Conservation (phyloP, 2,329 filamentous ascomycete genomes). For the Fusarium sp. region DNA sequence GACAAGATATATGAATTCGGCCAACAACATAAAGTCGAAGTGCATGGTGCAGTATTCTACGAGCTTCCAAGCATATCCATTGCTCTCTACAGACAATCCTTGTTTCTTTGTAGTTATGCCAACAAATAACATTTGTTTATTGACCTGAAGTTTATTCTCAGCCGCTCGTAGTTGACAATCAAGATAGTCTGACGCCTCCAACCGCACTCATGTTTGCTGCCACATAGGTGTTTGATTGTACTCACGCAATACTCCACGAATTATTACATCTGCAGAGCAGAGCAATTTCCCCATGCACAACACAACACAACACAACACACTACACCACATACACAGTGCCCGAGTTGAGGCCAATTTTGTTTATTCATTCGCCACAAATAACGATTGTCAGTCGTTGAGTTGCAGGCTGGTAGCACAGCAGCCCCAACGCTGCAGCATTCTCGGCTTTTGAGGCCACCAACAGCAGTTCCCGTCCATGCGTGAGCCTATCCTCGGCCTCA, state of each 20-base stretch:
- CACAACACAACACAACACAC: background rate
- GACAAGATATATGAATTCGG: slow-evolving; percentile 5
- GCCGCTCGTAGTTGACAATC: background rate
- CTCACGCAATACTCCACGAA: background rate
- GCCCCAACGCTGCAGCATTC: slow-evolving; percentile 14
- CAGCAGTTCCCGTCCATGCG: slow-evolving; percentile 5
- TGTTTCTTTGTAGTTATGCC: background rate
- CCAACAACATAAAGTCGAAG: background rate
- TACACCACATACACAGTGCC: slow-evolving; percentile 1
- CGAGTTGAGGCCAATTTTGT: background rate
- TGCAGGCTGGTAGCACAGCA: slow-evolving; percentile 21
- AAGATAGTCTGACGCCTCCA: slow-evolving; percentile 9
- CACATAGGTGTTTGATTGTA: background rate
- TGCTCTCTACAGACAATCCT: background rate
- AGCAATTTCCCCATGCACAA: background rate
- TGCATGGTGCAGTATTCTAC: background rate
- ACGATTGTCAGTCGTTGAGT: slow-evolving; percentile 12
- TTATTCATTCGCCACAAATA: slow-evolving; percentile 12
- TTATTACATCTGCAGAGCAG: background rate
- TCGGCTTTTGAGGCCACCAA: slow-evolving; percentile 37
- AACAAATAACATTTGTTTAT: background rate
- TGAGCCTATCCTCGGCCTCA: slow-evolving; percentile 11
- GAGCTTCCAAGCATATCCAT: background rate
- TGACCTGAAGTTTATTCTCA: background rate
- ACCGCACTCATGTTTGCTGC: slow-evolving; percentile 2